These are phyloP conservation scores for Tremellales sp. DNA, from an alignment of 1,284 basidiomycete species.

Conservation along the genomic window DNA sequence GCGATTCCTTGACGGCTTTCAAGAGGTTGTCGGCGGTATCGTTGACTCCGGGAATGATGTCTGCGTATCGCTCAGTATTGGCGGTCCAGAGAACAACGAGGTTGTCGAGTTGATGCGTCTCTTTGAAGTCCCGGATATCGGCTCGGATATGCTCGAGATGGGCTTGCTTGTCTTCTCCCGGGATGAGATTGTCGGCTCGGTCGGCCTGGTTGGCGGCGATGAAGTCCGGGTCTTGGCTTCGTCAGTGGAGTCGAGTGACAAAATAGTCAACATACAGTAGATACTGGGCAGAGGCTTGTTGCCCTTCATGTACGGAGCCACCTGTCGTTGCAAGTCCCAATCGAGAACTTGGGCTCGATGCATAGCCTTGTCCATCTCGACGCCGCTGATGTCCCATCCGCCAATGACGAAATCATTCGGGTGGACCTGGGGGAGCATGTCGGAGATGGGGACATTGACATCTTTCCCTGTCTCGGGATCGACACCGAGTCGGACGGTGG, in stretches of 20 bases:
- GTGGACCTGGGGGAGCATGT: conserved; percentile 96
- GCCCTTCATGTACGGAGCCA: conserved; percentile 76
- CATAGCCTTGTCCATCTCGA: conserved; percentile 88
- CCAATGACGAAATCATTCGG: conserved; percentile 97
- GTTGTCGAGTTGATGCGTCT: conserved; percentile 74
- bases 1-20: conserved; percentile 73
- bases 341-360: conserved; percentile 88
- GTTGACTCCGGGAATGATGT: conserved; percentile 90
- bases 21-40: conserved; percentile 90
- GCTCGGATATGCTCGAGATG: conserved; percentile 89
- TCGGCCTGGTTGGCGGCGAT: conserved; percentile 97
- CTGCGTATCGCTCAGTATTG: conserved; percentile 97
- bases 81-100: conserved; percentile 96
- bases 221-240: conserved; percentile 66
- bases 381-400: conserved; percentile 94
- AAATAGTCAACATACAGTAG: conserved; percentile 57
- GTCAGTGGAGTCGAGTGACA: neutral
- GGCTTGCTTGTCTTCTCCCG: conserved; percentile 78
- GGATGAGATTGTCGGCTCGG: conserved; percentile 80
- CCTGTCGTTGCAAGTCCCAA: conserved; percentile 95
- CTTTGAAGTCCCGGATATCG: conserved; percentile 93
- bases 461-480: conserved; percentile 84
- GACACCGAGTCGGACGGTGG: conserved; percentile 85
- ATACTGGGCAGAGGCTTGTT: conserved; percentile 88
- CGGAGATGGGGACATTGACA: conserved; percentile 86